Evolutionary conservation across 2,329 filamentous ascomycete genomes (phyloP).

Genomic region (Arachnomyces sp.): DNA sequence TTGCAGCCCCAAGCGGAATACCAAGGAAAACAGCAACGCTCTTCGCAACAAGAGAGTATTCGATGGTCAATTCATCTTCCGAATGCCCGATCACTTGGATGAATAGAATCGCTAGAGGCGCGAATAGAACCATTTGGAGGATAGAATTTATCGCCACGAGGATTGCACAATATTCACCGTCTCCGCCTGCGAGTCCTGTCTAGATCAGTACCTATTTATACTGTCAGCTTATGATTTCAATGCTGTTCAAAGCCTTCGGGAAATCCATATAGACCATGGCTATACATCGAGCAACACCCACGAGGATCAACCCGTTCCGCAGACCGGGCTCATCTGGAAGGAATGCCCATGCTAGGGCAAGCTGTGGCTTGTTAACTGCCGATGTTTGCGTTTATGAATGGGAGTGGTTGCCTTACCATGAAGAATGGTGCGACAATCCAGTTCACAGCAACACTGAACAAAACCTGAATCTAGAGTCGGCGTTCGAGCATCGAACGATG

Average conservation of each 20-base stretch:
- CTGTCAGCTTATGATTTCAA: slow-evolving; percentile 4
- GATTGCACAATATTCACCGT: slow-evolving; percentile 75
- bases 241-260: not conserved
- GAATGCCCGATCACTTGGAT: slow-evolving; percentile 59
- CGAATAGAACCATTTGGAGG: slow-evolving; percentile 66
- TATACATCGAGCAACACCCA: slow-evolving; percentile 78
- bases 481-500: slow-evolving; percentile 57
- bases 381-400: not conserved
- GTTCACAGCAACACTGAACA: slow-evolving; percentile 68
- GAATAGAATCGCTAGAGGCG: slow-evolving; percentile 61
- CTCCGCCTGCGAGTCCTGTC: slow-evolving; percentile 69
- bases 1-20: slow-evolving; percentile 71
- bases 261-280: slow-evolving; percentile 64
- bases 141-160: slow-evolving; percentile 69
- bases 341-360: slow-evolving; percentile 44
- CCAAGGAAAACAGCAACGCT: slow-evolving; percentile 80
- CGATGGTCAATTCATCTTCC: slow-evolving; percentile 36
- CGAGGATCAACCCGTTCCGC: slow-evolving; percentile 64
- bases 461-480: slow-evolving; percentile 69
- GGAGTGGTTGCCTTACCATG: slow-evolving; percentile 52
- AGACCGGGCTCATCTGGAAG: slow-evolving; percentile 44
- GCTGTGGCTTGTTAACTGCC: slow-evolving; percentile 31
- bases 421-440: slow-evolving; percentile 77
- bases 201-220: slow-evolving; percentile 56
- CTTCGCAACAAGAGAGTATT: slow-evolving; percentile 64